phyloP scores from a whole-genome alignment of 2,329 filamentous ascomycete genomes.

The Endocalyx cinctus region DNA sequence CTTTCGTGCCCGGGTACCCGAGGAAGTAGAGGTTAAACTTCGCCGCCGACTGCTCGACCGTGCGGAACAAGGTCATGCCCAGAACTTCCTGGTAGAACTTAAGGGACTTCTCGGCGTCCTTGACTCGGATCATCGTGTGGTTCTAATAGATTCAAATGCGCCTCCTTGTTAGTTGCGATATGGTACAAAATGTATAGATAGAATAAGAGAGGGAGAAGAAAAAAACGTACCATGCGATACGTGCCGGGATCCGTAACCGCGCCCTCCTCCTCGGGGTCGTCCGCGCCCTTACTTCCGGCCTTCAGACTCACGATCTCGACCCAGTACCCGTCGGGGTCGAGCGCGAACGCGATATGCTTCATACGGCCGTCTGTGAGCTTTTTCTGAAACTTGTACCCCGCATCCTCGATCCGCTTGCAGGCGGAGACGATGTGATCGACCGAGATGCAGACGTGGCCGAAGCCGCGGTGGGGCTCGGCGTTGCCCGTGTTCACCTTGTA shows the following conservation, averaged over 20 bases:
- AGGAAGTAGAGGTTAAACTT: constrained; percentile 93
- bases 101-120: constrained; percentile 68
- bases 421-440: constrained; percentile 84
- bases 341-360: constrained; percentile 81
- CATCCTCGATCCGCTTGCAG: constrained; percentile 83
- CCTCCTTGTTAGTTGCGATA: background rate
- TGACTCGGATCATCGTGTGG: constrained; percentile 94
- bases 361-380: constrained; percentile 84
- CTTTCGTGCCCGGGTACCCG: constrained; percentile 63
- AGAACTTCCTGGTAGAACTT: constrained; percentile 81
- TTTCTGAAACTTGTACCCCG: constrained; percentile 93
- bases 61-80: constrained; percentile 81
- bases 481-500: constrained; percentile 88
- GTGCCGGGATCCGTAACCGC: constrained; percentile 67
- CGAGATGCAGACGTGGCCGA: constrained; percentile 81
- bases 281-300: constrained; percentile 29
- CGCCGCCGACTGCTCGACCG: constrained; percentile 61
- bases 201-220: background rate
- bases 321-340: constrained; percentile 87
- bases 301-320: constrained; percentile 78
- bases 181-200: background rate
- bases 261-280: constrained; percentile 68
- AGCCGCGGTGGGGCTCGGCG: constrained; percentile 76
- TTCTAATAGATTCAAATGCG: constrained; percentile 51
- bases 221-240: constrained; percentile 62